phyloP scores from a whole-genome alignment of 192 early-diverging fungal genomes.

The Rhizoclosmatium globosum region DNA sequence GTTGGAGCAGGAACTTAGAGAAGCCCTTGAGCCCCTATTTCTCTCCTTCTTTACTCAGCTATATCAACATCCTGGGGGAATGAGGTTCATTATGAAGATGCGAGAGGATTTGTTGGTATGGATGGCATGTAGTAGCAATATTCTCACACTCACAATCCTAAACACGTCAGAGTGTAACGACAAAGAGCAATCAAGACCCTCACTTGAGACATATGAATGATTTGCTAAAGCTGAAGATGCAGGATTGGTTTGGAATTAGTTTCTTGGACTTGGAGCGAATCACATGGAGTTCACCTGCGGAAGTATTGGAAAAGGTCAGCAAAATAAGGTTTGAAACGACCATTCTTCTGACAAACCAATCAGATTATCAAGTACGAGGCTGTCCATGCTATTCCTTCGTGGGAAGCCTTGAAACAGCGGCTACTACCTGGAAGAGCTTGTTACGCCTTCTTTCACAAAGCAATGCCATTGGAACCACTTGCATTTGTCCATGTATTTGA shows the following conservation, averaged over 20 bases:
- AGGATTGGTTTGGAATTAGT: slow-evolving; percentile 77
- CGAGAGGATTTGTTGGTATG: slow-evolving; percentile 77
- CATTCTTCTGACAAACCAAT: neutral
- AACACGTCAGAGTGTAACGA: slow-evolving; percentile 28
- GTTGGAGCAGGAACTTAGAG: slow-evolving; percentile 68
- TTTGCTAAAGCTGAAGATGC: slow-evolving; percentile 70
- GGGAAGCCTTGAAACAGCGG: slow-evolving; percentile 84
- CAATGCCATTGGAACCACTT: slow-evolving; percentile 81
- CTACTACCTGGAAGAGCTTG: slow-evolving; percentile 76
- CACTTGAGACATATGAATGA: slow-evolving; percentile 68
- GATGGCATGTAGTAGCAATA: neutral
- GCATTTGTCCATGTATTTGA: slow-evolving; percentile 81
- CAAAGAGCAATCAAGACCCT: slow-evolving; percentile 49
- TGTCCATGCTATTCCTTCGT: slow-evolving; percentile 85
- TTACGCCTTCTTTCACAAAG: slow-evolving; percentile 85
- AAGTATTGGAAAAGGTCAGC: slow-evolving; percentile 80
- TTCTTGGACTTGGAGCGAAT: slow-evolving; percentile 81
- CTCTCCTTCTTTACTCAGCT: slow-evolving; percentile 80
- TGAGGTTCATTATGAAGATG: slow-evolving; percentile 82
- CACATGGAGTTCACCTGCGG: slow-evolving; percentile 85
- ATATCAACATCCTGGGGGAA: slow-evolving; percentile 78
- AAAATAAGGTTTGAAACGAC: neutral
- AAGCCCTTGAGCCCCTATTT: slow-evolving; percentile 72
- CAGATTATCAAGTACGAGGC: slow-evolving; percentile 87
- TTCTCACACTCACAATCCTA: neutral